Percentiles rank a stretch among this genome's conserved stretches.
Conservation (phyloP, 2,329 filamentous ascomycete species). For the Talaromyces piceae region DNA sequence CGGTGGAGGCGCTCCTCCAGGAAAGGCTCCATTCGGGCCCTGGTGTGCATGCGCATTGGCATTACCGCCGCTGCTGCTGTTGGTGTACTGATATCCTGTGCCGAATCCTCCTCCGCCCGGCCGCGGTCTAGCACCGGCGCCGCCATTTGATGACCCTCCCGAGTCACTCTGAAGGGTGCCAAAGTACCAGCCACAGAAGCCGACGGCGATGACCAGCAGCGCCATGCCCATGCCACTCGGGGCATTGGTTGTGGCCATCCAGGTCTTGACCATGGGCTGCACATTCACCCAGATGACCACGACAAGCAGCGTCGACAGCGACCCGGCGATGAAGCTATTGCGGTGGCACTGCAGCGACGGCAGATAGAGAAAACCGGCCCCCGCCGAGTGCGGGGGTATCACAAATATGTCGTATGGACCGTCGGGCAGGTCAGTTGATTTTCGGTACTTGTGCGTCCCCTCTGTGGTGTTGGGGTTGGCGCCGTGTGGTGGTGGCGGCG, state of each 20-base stretch:
- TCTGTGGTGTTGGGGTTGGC: conserved; percentile 62
- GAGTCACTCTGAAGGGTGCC: conserved; percentile 56
- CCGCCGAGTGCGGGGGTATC: conserved; percentile 84
- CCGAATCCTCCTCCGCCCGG: conserved; percentile 22
- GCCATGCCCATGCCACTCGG: conserved; percentile 67
- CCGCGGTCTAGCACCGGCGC: not conserved
- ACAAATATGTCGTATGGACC: conserved; percentile 98
- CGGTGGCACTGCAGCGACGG: conserved; percentile 77
- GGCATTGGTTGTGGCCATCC: conserved; percentile 64
- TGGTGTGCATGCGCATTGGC: too few relatives aligned
- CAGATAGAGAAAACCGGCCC: conserved; percentile 87
- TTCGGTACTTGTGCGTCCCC: conserved; percentile 34
- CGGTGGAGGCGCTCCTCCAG: conserved; percentile 4
- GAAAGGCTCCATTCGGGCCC: conserved; percentile 3
- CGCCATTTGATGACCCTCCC: conserved; percentile 14
- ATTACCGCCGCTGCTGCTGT: conserved; percentile 16
- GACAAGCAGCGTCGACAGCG: conserved; percentile 64
- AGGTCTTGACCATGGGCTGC: conserved; percentile 64
- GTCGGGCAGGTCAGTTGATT: conserved; percentile 59
- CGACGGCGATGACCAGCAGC: conserved; percentile 64
- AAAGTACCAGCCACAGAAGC: conserved; percentile 68
- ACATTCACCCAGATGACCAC: conserved; percentile 67
- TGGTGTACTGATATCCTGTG: conserved; percentile 18
- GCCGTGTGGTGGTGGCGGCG: conserved; percentile 81
- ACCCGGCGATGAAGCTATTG: conserved; percentile 87